phyloP scores from a whole-genome alignment of 1,284 basidiomycete genomes.

The Ceratobasidium sp. region DNA sequence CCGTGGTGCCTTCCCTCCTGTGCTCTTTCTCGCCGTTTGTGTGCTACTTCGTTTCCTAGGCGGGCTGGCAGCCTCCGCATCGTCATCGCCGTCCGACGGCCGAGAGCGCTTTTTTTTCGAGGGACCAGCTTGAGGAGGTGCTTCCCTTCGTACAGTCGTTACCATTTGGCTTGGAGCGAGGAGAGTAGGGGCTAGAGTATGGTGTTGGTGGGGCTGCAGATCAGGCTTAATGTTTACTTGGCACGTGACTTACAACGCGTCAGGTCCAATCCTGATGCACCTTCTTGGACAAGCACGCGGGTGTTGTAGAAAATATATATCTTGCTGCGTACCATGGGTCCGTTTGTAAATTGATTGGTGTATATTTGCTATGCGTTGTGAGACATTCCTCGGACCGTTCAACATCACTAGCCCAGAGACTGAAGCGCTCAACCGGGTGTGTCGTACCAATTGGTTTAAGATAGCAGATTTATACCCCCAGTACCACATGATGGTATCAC shows the following conservation, averaged over 20 bases:
- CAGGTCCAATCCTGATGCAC: neutral
- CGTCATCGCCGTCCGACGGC: constrained; percentile 59
- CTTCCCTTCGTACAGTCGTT: constrained; percentile 16
- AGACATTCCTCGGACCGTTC: too few relatives aligned
- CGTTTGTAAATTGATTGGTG: too few relatives aligned
- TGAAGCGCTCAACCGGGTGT: too few relatives aligned
- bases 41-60: constrained; percentile 8
- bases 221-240: constrained; percentile 9
- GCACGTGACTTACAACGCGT: constrained; percentile 4
- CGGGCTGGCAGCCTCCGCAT: constrained; percentile 14
- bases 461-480: neutral
- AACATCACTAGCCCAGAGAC: too few relatives aligned
- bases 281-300: neutral
- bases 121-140: constrained; percentile 23
- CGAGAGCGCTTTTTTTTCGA: constrained; percentile 45
- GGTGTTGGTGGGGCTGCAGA: constrained; percentile 7
- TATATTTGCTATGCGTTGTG: too few relatives aligned
- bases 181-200: neutral
- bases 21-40: constrained; percentile 75
- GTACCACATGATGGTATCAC: neutral
- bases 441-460: neutral
- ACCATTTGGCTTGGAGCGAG: constrained; percentile 7
- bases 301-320: too few relatives aligned
- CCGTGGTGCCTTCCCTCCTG: constrained; percentile 63
- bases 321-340: too few relatives aligned